These are phyloP conservation scores for Ceratocystis colombiana DNA, from an alignment of 2,329 filamentous ascomycete species.

Conservation along the genomic window DNA sequence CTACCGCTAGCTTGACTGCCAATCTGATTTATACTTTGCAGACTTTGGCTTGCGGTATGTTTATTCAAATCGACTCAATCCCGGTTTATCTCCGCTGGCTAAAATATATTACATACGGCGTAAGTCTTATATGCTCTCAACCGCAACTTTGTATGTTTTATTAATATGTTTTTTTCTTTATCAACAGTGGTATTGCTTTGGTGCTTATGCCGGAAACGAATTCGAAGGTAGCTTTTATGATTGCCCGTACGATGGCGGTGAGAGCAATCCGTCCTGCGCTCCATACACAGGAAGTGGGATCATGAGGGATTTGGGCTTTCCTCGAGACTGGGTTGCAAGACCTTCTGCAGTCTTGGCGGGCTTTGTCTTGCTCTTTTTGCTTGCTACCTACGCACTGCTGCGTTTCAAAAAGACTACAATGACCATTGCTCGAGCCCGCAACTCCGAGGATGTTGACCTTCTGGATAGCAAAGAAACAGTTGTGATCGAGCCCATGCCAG, in stretches of 20 bases:
- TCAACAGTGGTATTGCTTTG: slow-evolving; percentile 56
- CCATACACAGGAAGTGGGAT: slow-evolving; percentile 61
- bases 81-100: slow-evolving; percentile 70
- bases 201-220: slow-evolving; percentile 61
- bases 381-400: slow-evolving; percentile 51
- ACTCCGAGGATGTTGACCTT: slow-evolving; percentile 41
- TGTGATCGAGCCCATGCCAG: slow-evolving; percentile 41
- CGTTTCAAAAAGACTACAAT: slow-evolving; percentile 58
- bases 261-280: slow-evolving; percentile 52
- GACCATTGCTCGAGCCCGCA: slow-evolving; percentile 54
- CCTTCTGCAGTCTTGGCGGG: slow-evolving; percentile 54
- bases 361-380: slow-evolving; percentile 54
- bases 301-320: slow-evolving; percentile 58
- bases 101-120: slow-evolving; percentile 55
- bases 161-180: slow-evolving; percentile 26
- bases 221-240: slow-evolving; percentile 63
- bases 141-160: not conserved
- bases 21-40: slow-evolving; percentile 66
- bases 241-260: slow-evolving; percentile 55
- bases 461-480: slow-evolving; percentile 64
- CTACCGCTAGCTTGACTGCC: slow-evolving; percentile 59
- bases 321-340: slow-evolving; percentile 54
- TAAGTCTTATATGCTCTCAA: slow-evolving; percentile 31
- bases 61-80: slow-evolving; percentile 62
- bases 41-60: slow-evolving; percentile 65